Conservation (phyloP, 1,139 yeast species). For the Sugiyamaella sp. region DNA sequence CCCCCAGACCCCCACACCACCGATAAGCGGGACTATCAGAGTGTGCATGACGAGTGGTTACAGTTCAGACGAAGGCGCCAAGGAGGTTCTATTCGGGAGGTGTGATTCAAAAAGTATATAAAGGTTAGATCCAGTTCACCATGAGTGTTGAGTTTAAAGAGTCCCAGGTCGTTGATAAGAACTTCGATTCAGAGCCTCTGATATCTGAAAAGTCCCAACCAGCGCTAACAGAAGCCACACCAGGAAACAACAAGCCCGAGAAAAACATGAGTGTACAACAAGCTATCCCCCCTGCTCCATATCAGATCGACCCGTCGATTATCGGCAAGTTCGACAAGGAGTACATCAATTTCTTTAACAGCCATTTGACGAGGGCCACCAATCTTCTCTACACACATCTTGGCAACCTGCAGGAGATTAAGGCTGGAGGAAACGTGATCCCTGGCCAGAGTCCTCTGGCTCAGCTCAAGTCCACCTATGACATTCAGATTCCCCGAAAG, state of each 20-base stretch:
- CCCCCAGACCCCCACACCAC: background rate
- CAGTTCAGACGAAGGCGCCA: background rate
- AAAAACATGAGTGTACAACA: conserved; percentile 22
- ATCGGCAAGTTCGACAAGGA: conserved; percentile 44
- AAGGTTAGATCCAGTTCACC: conserved; percentile 1
- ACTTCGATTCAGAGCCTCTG: background rate
- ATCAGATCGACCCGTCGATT: conserved; percentile 26
- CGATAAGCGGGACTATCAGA: conserved; percentile 1
- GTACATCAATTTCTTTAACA: conserved; percentile 46
- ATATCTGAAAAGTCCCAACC: background rate
- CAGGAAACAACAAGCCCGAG: background rate
- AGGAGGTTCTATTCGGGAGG: background rate
- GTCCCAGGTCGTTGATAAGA: no score
- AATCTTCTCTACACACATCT: conserved; percentile 49
- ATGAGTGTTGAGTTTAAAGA: background rate
- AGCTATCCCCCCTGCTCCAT: conserved; percentile 27
- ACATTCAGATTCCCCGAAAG: conserved; percentile 46
- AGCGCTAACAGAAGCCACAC: background rate
- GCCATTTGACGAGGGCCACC: conserved; percentile 39
- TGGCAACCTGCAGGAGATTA: conserved; percentile 44
- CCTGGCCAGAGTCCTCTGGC: conserved; percentile 49
- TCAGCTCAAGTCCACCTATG: conserved; percentile 41
- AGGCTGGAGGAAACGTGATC: conserved; percentile 52
- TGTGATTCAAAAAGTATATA: conserved; percentile 1
- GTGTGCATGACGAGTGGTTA: background rate